Evolutionary conservation across 2,329 filamentous ascomycete genomes (phyloP), one percentile per base, ranked within the genome.

Genomic region (Rhinocladiella similis): DNA sequence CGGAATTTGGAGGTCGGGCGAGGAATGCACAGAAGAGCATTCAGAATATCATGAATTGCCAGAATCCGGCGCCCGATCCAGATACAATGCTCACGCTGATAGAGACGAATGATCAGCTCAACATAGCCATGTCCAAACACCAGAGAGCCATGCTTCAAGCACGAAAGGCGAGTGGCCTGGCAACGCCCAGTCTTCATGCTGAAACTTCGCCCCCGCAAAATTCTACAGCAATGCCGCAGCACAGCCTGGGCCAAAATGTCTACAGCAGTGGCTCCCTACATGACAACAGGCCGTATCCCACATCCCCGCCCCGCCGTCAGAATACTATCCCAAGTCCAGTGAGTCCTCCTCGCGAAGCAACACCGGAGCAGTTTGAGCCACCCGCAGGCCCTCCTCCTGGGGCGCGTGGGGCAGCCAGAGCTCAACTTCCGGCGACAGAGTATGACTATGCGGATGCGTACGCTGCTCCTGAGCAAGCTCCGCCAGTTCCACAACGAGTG

Each of bases 61-160:
- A 88, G 54, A 83, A 90, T 69, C 92, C 93, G 0, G 70, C 83
- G 1, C 92, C 93, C 0, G 94, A 97, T 71, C 93, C 96, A 67
- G 88, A 96, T 64, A 97, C 93, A 1, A 91, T 97, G 83, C 86
- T 94, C 69, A 92, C 86, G 13, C 77, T 99, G 60, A 96, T 99
- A 67, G 91, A 97, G 72, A 94, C 91, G 13, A 96, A 96, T 70
- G 94, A 97, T 72, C 89, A 93, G 69, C 79, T 99, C 27, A 89
- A 90, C 59, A 84, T 89, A 43, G 87, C 92, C 0, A 80, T 93
- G 39, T 94, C 86, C 62, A 86, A 91, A 69, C 90, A 97, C 71
- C 90, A 96, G 72, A 85, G 91, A 53, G 88, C 91, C 9, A 77
- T 95, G 39, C 75, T 87, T 5, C 75, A 80, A 59, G 84, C 83